Conservation (phyloP, 2,329 filamentous ascomycete genomes). For the Diaporthe sp. region DNA sequence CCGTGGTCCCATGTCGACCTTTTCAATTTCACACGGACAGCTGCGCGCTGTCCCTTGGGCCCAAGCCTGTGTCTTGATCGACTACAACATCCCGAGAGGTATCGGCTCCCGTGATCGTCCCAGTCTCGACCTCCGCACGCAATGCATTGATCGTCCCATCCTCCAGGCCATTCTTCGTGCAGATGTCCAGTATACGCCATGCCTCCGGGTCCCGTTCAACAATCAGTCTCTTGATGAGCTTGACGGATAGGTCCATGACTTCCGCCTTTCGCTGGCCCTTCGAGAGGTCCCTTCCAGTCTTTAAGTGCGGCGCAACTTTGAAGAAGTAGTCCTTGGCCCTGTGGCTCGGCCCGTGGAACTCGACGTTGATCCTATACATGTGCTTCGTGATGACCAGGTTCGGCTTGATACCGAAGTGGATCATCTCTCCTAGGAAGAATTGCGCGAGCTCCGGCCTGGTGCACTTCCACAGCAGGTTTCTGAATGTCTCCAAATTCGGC, state of each 20-base stretch:
- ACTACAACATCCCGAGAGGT: not conserved
- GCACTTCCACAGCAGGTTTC: conserved; percentile 40
- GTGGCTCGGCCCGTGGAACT: conserved; percentile 34
- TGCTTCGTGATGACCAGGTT: conserved; percentile 33
- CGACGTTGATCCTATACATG: conserved; percentile 41
- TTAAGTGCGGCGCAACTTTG: conserved; percentile 33
- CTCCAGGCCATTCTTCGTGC: conserved; percentile 37
- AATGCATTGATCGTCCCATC: conserved; percentile 31
- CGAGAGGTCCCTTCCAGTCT: not conserved
- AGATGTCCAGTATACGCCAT: conserved; percentile 40
- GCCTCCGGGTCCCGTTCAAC: conserved; percentile 41
- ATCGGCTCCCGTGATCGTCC: not conserved
- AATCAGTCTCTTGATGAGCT: conserved; percentile 40
- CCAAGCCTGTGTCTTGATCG: not conserved
- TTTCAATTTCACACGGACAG: not conserved
- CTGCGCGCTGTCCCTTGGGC: not conserved
- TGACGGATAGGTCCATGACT: conserved; percentile 39
- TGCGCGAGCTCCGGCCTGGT: conserved; percentile 39
- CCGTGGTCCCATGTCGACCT: too few species aligned
- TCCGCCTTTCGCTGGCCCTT: conserved; percentile 27
- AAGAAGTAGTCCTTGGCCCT: conserved; percentile 40
- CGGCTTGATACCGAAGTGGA: conserved; percentile 38
- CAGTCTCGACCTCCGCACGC: conserved; percentile 40
- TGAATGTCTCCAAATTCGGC: conserved; percentile 38
- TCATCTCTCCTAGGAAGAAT: conserved; percentile 41